Conservation (phyloP, 371 early-diverging fungal species). For the Cokeromyces recurvatus region DNA sequence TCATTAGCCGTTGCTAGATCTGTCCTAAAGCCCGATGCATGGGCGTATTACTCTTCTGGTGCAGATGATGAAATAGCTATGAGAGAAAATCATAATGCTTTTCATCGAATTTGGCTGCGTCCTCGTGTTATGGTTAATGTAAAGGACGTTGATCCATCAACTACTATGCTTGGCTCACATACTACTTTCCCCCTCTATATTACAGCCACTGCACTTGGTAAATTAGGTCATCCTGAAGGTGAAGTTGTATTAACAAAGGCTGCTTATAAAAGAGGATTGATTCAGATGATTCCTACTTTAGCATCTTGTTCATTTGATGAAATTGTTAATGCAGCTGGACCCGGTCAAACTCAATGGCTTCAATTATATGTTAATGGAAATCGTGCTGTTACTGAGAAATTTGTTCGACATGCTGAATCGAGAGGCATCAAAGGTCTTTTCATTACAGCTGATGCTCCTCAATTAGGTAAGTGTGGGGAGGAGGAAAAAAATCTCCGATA, state of each 20-base stretch:
- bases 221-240: slow-evolving; percentile 74
- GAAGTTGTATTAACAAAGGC: slow-evolving; percentile 68
- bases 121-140: slow-evolving; percentile 80
- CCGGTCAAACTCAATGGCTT: slow-evolving; percentile 63
- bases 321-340: slow-evolving; percentile 41
- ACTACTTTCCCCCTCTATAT: slow-evolving; percentile 50
- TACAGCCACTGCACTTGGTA: slow-evolving; percentile 63
- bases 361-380: slow-evolving; percentile 92
- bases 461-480: slow-evolving; percentile 44
- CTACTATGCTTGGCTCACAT: slow-evolving; percentile 61
- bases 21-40: slow-evolving; percentile 61
- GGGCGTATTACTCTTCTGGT: slow-evolving; percentile 85
- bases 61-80: slow-evolving; percentile 83
- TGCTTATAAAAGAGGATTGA: slow-evolving; percentile 40
- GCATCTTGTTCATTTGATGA: slow-evolving; percentile 70
- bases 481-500: slow-evolving; percentile 1
- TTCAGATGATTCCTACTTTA: slow-evolving; percentile 72
- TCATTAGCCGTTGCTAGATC: slow-evolving; percentile 60
- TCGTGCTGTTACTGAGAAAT: slow-evolving; percentile 61
- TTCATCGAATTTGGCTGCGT: slow-evolving; percentile 71
- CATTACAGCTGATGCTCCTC: slow-evolving; percentile 92
- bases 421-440: slow-evolving; percentile 82
- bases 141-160: slow-evolving; percentile 54
- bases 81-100: slow-evolving; percentile 74
- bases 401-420: slow-evolving; percentile 78